These are phyloP conservation scores for Graphiopsis chlorocephala DNA, from an alignment of 2,329 filamentous ascomycete species.

Conservation along the genomic window DNA sequence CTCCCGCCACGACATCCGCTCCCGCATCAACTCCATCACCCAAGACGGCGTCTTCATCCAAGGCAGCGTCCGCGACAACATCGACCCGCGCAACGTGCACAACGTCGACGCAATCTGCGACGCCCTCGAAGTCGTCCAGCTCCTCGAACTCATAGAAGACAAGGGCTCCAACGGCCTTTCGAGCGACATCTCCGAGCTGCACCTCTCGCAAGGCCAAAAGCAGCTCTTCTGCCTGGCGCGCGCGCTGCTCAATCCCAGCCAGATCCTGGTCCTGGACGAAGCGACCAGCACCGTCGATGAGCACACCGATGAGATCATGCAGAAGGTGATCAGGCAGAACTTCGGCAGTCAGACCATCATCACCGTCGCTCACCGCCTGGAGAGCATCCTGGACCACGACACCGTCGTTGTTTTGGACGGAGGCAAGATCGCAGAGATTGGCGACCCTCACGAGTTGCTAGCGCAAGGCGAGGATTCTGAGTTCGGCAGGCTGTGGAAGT, in stretches of 20 bases:
- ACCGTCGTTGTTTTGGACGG: slow-evolving; percentile 51
- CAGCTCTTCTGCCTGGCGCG: slow-evolving; percentile 52
- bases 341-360: slow-evolving; percentile 60
- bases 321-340: slow-evolving; percentile 44
- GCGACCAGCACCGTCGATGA: slow-evolving; percentile 51
- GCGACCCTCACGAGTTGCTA: slow-evolving; percentile 25
- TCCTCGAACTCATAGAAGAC: slow-evolving; percentile 29
- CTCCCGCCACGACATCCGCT: slow-evolving; percentile 46
- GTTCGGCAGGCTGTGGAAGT: slow-evolving; percentile 14
- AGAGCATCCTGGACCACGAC: slow-evolving; percentile 56
- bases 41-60: slow-evolving; percentile 54
- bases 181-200: slow-evolving; percentile 33
- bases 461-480: slow-evolving; percentile 12
- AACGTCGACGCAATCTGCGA: slow-evolving; percentile 41
- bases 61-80: slow-evolving; percentile 48
- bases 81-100: slow-evolving; percentile 42
- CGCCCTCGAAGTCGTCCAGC: slow-evolving; percentile 47
- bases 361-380: slow-evolving; percentile 55
- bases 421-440: slow-evolving; percentile 47
- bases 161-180: slow-evolving; percentile 41
- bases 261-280: slow-evolving; percentile 41
- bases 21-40: slow-evolving; percentile 46
- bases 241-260: slow-evolving; percentile 42
- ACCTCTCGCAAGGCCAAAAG: slow-evolving; percentile 47
- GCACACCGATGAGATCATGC: slow-evolving; percentile 57